Evolutionary conservation across 768 basidiomycete genomes (phyloP), one percentile per base, ranked within the genome.

Genomic region (Hortiboletus flavorubellus): DNA sequence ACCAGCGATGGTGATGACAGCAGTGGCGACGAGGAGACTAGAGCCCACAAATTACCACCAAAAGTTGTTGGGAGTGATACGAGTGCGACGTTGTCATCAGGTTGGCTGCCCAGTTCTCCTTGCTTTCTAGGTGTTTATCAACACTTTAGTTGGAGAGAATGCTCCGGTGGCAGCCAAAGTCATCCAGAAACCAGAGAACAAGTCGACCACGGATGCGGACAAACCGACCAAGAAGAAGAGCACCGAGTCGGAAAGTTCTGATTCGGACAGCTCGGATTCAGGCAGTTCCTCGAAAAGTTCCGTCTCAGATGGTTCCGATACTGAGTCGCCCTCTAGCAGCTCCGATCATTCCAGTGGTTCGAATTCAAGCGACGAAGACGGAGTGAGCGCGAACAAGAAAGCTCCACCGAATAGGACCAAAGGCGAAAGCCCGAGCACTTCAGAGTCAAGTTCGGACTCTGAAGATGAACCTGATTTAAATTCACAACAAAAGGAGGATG

Each of bases 11-110:
- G 49, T 16, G 55, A 55, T 11, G 60, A 55, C 38, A 56, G 43
- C 35, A 39, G 44, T 57, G 46, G 33, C 26, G 43, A 54, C n/a
- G 31, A 53, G 26, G 51, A 7, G 14, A 23, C 34, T 12, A 30
- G n/a, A 29, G 31, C 30, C 48, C 55, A 55, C 40, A 39, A 50
- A 45, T 21, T 16, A 21, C 57, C 56, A 11, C 33, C 10, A 21
- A 64, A 60, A 42, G 26, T 38, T 15, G 44, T 18, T 4, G 65
- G 67, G 21, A 71, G 73, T 46, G 76, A 73, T 46, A 74, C 76
- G 3, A 79, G 76, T 58, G 67, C 49, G 26, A 80, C 76, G 8
- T 60, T 78, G 45, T 72, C 74, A 23, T 75, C 75, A 56, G 65
- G 68, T 69, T 52, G 16, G 61, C 7, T 46, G n/a, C 7, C 5